phyloP scores from a whole-genome alignment of 163 green algal species.

The Chloromonas sp. region DNA sequence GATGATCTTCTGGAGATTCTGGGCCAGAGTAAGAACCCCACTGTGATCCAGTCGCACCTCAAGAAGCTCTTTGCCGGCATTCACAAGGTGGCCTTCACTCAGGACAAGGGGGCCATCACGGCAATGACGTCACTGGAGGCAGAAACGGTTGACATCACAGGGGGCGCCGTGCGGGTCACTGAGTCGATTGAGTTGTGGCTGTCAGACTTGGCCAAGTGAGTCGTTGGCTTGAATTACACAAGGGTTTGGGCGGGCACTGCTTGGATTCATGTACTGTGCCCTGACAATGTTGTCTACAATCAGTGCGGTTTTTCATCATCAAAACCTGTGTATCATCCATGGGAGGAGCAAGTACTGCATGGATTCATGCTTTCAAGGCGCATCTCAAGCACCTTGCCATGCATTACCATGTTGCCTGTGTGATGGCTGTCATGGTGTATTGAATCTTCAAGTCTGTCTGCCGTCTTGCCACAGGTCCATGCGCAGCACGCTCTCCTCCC shows the following conservation, averaged over 20 bases:
- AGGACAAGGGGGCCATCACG: slow-evolving; percentile 43
- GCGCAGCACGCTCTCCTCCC: slow-evolving; percentile 30
- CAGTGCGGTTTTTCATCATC: no score
- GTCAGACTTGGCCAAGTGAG: slow-evolving; percentile 12
- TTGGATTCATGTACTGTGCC: neutral
- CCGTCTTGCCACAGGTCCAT: neutral
- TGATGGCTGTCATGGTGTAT: slow-evolving; percentile 9
- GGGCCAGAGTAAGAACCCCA: slow-evolving; percentile 63
- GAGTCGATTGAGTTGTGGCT: slow-evolving; percentile 49
- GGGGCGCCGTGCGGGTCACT: slow-evolving; percentile 31
- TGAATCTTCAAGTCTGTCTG: neutral
- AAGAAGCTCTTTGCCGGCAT: slow-evolving; percentile 84
- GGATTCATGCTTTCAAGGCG: no score
- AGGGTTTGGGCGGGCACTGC: no score
- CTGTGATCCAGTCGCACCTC: slow-evolving; percentile 71
- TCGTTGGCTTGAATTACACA: neutral
- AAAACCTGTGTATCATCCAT: no score
- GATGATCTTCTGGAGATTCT: slow-evolving; percentile 86
- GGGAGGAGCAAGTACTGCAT: no score
- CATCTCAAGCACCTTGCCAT: neutral
- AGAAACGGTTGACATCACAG: slow-evolving; percentile 57
- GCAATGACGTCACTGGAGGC: slow-evolving; percentile 57
- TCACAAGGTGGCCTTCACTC: slow-evolving; percentile 52
- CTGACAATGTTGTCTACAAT: no score
- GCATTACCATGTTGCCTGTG: neutral